Conservation (phyloP, 176 grass and related monocot genomes). For the Miscanthus lutarioriparius region DNA sequence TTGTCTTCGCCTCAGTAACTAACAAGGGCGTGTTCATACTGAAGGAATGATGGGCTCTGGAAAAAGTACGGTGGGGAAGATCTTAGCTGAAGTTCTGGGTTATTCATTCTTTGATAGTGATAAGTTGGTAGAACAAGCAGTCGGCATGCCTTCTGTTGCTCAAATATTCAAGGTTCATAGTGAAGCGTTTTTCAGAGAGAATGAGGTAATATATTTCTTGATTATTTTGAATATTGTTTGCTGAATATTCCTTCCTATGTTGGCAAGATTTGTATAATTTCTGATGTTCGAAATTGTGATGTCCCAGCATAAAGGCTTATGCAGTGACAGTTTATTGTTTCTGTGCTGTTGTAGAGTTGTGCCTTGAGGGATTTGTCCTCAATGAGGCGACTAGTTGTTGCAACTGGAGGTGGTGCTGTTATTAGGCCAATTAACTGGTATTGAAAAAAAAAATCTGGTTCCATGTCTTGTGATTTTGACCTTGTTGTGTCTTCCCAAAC, state of each 20-base stretch:
- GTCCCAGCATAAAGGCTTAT: neutral
- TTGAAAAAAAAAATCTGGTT: neutral
- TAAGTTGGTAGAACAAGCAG: conserved; percentile 84
- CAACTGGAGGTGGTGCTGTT: conserved; percentile 93
- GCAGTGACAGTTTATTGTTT: conserved; percentile 13
- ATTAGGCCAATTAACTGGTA: conserved; percentile 97
- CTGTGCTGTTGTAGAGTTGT: conserved; percentile 66
- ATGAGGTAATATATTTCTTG: conserved; percentile 47
- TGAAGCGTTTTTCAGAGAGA: conserved; percentile 84
- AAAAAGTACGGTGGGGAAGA: conserved; percentile 89
- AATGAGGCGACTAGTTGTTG: conserved; percentile 90
- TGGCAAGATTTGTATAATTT: neutral
- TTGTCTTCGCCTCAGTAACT: conserved; percentile 12
- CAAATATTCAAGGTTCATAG: conserved; percentile 86
- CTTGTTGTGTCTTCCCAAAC: conserved; percentile 11
- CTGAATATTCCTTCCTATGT: neutral
- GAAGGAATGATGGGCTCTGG: conserved; percentile 97
- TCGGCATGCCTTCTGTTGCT: conserved; percentile 81
- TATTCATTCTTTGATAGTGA: conserved; percentile 97
- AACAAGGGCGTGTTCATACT: neutral
- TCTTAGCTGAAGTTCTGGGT: conserved; percentile 77
- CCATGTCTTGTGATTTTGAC: neutral
- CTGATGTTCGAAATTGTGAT: neutral
- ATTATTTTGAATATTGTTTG: neutral
- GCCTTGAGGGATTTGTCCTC: conserved; percentile 85